These are phyloP conservation scores for Kuraishia borneana DNA, from an alignment of 805 yeast species.

Conservation along the genomic window DNA sequence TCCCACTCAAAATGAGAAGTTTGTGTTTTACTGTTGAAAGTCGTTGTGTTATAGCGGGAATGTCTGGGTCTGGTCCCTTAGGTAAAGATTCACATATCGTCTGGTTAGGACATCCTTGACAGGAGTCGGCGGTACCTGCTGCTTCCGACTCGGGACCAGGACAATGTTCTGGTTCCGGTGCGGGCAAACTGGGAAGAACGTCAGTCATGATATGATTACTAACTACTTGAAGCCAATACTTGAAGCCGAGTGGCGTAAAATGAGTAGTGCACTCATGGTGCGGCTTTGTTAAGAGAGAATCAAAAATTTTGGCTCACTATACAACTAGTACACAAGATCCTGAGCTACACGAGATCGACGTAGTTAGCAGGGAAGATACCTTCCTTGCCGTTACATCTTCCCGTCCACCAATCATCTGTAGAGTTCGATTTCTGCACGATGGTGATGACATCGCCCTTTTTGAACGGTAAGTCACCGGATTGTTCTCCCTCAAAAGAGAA, in stretches of 20 bases:
- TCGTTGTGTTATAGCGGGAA: conserved; percentile 62
- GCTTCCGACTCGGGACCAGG: conserved; percentile 94
- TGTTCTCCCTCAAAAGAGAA: conserved; percentile 88
- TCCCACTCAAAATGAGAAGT: conserved; percentile 66
- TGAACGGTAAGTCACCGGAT: conserved; percentile 84
- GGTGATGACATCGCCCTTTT: conserved; percentile 88
- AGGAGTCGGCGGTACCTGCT: conserved; percentile 93
- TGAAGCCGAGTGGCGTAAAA: too few species aligned
- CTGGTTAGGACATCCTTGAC: conserved; percentile 92
- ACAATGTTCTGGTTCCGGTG: conserved; percentile 93
- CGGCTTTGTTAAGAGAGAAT: too few species aligned
- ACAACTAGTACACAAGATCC: too few species aligned
- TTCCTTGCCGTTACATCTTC: conserved; percentile 67
- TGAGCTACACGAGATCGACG: conserved; percentile 56
- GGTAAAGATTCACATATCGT: conserved; percentile 80
- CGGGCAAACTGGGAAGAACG: conserved; percentile 29
- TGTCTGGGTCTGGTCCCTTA: conserved; percentile 92
- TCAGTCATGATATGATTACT: too few species aligned
- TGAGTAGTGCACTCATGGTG: too few species aligned
- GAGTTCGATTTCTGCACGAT: conserved; percentile 80
- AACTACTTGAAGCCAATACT: too few species aligned
- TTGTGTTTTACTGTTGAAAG: conserved; percentile 64
- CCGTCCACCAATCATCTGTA: conserved; percentile 98
- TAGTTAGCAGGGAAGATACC: conserved; percentile 98
- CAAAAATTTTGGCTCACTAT: too few species aligned